Percentiles rank a stretch among this genome's conserved stretches.
phyloP scores from a whole-genome alignment of 371 early-diverging fungal genomes.

The Mucor irregularis region DNA sequence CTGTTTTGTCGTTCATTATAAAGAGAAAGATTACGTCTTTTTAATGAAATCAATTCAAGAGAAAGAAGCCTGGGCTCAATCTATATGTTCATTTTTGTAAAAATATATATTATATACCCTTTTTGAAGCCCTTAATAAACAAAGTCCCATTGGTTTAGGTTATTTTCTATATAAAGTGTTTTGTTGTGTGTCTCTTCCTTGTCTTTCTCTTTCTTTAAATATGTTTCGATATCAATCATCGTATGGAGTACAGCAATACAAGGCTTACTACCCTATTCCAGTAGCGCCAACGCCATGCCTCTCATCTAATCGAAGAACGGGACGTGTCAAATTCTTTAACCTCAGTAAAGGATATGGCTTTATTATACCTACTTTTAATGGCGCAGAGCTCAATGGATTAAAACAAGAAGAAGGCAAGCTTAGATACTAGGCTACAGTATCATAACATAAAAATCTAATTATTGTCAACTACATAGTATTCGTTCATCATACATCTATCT shows the following conservation, averaged over 20 bases:
- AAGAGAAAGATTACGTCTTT: neutral
- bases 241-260: neutral
- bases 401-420: neutral
- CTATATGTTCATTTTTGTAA: conserved; percentile 1
- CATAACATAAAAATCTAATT: neutral
- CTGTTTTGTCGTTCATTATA: neutral
- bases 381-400: neutral
- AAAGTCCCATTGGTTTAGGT: neutral
- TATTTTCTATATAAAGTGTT: too few relatives aligned
- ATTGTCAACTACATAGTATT: neutral
- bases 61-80: conserved; percentile 4
- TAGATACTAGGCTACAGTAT: neutral
- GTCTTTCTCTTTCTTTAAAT: neutral
- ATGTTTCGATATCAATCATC: conserved; percentile 6
- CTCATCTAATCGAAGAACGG: neutral
- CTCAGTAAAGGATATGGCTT: conserved; percentile 5
- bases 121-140: neutral
- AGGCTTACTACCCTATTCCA: neutral
- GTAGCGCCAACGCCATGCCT: neutral
- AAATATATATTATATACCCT: neutral
- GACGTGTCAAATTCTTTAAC: conserved; percentile 11
- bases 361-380: neutral
- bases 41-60: neutral
- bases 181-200: neutral
- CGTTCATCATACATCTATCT: conserved; percentile 9